phyloP scores from a whole-genome alignment of 1,284 basidiomycete genomes.

The Hortiboletus rubellus region DNA sequence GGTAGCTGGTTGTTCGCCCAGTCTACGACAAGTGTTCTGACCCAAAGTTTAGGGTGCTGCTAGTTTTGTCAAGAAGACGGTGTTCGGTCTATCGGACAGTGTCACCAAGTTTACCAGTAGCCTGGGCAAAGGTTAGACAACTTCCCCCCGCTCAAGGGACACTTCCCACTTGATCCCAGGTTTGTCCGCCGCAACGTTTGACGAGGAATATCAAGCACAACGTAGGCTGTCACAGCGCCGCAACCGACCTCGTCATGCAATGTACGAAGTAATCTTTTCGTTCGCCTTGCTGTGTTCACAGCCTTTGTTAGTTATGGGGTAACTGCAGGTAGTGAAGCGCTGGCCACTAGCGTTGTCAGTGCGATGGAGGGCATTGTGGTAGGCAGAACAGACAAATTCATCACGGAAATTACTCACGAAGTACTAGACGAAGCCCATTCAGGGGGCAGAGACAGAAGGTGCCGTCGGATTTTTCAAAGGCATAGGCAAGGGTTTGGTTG shows the following conservation, averaged over 20 bases:
- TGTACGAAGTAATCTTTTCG: conserved; percentile 52
- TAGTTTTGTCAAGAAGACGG: conserved; percentile 98
- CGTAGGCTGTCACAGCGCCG: conserved; percentile 87
- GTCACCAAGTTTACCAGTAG: conserved; percentile 97
- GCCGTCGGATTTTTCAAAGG: conserved; percentile 98
- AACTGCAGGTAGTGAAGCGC: conserved; percentile 89
- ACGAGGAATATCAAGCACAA: conserved; percentile 92
- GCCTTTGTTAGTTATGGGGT: conserved; percentile 77
- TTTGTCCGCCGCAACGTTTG: conserved; percentile 94
- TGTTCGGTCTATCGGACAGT: conserved; percentile 95
- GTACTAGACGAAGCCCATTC: conserved; percentile 85
- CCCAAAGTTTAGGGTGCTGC: conserved; percentile 74
- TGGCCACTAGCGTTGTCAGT: conserved; percentile 92
- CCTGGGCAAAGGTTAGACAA: conserved; percentile 82
- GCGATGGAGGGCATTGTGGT: conserved; percentile 96
- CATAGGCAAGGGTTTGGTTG: conserved; percentile 94
- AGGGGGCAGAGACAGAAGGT: conserved; percentile 94
- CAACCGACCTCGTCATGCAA: conserved; percentile 95
- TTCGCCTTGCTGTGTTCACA: conserved; percentile 10
- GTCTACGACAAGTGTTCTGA: conserved; percentile 11
- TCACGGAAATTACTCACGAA: not conserved
- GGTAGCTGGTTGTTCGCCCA: conserved; percentile 41
- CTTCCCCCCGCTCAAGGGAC: not conserved
- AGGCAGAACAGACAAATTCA: conserved; percentile 30
- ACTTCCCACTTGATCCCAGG: conserved; percentile 47